Evolutionary conservation across 2,329 filamentous ascomycete species (phyloP), one percentile per base, ranked within the genome.

Genomic region (Sporothrix luriei): DNA sequence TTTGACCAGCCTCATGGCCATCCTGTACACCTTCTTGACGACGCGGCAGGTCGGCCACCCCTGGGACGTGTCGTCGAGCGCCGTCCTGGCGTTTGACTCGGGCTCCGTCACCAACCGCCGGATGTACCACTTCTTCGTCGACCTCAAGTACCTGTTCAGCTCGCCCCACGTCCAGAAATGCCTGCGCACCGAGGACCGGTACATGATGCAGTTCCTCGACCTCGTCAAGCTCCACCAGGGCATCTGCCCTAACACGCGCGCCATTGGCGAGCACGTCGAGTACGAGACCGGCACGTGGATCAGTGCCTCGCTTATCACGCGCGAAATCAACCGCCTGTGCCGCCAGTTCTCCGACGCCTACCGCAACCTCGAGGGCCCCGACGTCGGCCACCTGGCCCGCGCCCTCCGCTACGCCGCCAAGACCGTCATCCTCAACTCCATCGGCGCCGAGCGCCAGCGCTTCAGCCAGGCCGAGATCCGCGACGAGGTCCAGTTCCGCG

Each of bases 241-340:
- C 38, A 97, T 99, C 69, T 97, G 94, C 75, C 95, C 95, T 1
- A 99, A 98, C 75, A 85, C 94, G 59, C 87, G 96, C 72, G 95
- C 94, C 2, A 88, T 97, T 26, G 93, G 94, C 19, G 95, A 98
- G 76, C 95, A 99, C 78, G 92, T 99, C 43, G 96, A 99, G 78
- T 99, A 98, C 77, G 95, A 99, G 79, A 96, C 94, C 1, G 96
- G 99, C 80, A 91, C 93, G 24, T 99, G 95, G 95, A 98, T 99
- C 68, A 96, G 92, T 70, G 94, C 95, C 3, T 97, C 94, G 7
- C 85, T 98, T 66, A 91, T 99, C 70, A 97, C 95, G 65, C 87
- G 94, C 66, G 94, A 99, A 78, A 94, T 99, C 78, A 98, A 98
- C 77, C 89, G 92, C 68, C 86, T 98, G 49, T 97, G 94, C 76